Evolutionary conservation across 768 basidiomycete genomes (phyloP).

Genomic region (Porphyrellus cyaneotinctus): DNA sequence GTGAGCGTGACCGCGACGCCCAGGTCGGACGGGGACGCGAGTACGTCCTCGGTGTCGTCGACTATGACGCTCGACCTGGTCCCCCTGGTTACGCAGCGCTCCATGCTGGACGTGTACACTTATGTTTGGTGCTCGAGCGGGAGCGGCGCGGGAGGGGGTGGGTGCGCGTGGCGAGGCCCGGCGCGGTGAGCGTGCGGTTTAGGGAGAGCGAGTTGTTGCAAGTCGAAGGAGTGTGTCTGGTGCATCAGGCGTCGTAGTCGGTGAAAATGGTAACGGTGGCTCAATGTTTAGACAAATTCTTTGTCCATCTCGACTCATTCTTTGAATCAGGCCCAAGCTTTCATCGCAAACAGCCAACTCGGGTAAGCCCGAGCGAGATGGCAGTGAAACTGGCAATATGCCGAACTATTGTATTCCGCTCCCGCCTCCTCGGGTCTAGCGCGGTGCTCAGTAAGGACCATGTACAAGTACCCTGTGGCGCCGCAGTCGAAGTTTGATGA

Average conservation of each 20-base stretch:
- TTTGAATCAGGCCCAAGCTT: too few relatives aligned
- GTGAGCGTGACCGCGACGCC: slow-evolving; percentile 4
- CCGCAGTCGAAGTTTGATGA: too few relatives aligned
- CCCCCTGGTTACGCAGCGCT: slow-evolving; percentile 20
- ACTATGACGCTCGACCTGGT: slow-evolving; percentile 21
- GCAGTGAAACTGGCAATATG: too few relatives aligned
- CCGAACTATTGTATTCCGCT: too few relatives aligned
- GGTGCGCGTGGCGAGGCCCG: slow-evolving; percentile 20
- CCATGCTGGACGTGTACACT: slow-evolving; percentile 13
- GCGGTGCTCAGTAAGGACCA: too few relatives aligned
- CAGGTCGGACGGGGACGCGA: slow-evolving; percentile 8
- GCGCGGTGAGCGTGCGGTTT: slow-evolving; percentile 19
- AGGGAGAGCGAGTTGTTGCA: slow-evolving; percentile 22
- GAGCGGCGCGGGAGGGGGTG: slow-evolving; percentile 19
- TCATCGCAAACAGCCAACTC: too few relatives aligned
- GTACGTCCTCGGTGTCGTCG: slow-evolving; percentile 20
- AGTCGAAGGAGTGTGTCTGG: slow-evolving; percentile 20
- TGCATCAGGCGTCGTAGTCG: slow-evolving; percentile 14
- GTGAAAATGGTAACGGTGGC: too few relatives aligned
- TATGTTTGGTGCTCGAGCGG: slow-evolving; percentile 24
- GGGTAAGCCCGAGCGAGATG: too few relatives aligned
- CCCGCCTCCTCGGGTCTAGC: too few relatives aligned
- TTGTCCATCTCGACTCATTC: too few relatives aligned
- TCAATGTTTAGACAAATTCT: not conserved
- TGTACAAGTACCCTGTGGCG: too few relatives aligned